These are phyloP conservation scores for Piloderma croceum DNA, from an alignment of 768 basidiomycete species.

Conservation along the genomic window DNA sequence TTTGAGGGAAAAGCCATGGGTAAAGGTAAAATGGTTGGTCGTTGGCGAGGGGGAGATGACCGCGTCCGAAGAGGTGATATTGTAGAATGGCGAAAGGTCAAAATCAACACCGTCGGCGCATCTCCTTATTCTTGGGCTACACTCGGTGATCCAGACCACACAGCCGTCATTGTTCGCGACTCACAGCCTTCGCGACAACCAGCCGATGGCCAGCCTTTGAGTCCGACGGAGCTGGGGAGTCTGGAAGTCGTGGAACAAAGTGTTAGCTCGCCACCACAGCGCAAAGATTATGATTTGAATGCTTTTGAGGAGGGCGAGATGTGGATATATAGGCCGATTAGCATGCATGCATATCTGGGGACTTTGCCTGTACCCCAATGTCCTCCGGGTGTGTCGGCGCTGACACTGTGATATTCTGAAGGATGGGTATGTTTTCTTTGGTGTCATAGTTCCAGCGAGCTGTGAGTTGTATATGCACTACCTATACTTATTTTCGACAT, in stretches of 20 bases:
- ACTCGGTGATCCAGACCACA: constrained; percentile 52
- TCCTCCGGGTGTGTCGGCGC: too few species aligned
- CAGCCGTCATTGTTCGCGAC: constrained; percentile 43
- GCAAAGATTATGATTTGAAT: constrained; percentile 38
- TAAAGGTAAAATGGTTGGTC: constrained; percentile 31
- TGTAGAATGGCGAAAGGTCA: constrained; percentile 45
- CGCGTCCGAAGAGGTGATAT: constrained; percentile 50
- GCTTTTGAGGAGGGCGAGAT: constrained; percentile 45
- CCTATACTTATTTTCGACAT: too few species aligned
- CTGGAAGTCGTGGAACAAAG: constrained; percentile 54
- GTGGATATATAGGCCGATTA: constrained; percentile 52
- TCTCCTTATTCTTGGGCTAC: constrained; percentile 22
- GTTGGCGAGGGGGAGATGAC: constrained; percentile 49
- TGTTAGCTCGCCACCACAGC: constrained; percentile 34
- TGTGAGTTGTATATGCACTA: too few species aligned
- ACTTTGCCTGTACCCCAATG: too few species aligned
- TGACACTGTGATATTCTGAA: too few species aligned
- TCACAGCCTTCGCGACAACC: constrained; percentile 24
- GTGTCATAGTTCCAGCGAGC: too few species aligned
- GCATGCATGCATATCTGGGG: constrained; percentile 33
- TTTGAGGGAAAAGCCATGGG: constrained; percentile 35
- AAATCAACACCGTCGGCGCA: constrained; percentile 24
- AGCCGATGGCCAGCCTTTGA: constrained; percentile 29
- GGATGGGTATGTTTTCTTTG: too few species aligned
- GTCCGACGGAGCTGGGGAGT: constrained; percentile 35